Percentiles rank a stretch among this genome's conserved stretches.
Conservation (phyloP, 2,329 filamentous ascomycete species). For the Fonsecaea monophora region DNA sequence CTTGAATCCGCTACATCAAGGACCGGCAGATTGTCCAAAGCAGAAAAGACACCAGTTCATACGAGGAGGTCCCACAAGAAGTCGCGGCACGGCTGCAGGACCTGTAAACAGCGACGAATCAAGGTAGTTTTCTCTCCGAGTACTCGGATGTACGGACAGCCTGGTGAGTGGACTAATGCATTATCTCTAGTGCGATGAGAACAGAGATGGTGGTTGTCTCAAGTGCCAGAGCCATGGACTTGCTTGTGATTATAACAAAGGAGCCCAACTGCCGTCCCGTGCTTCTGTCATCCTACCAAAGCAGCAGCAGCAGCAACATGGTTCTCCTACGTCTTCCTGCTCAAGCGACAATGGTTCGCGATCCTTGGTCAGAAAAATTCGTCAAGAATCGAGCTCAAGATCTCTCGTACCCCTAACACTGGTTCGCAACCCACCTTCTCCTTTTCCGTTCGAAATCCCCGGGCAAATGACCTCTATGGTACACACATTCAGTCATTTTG, state of each 20-base stretch:
- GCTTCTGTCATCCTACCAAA: slow-evolving; percentile 10
- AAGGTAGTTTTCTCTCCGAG: slow-evolving; percentile 15
- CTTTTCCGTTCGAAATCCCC: slow-evolving; percentile 10
- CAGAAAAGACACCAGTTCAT: slow-evolving; percentile 13
- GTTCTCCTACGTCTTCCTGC: not conserved
- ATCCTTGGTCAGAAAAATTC: not conserved
- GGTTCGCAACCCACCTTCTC: not conserved
- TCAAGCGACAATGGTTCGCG: not conserved
- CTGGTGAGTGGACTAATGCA: not conserved
- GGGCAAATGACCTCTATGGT: slow-evolving; percentile 25
- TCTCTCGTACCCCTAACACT: slow-evolving; percentile 8
- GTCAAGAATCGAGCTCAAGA: not conserved
- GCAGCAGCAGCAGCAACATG: no score
- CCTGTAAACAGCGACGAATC: slow-evolving; percentile 31
- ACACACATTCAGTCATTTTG: slow-evolving; percentile 30
- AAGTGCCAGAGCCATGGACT: slow-evolving; percentile 28
- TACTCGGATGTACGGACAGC: not conserved
- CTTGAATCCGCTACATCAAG: not conserved
- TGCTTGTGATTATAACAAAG: slow-evolving; percentile 28
- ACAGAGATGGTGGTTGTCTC: slow-evolving; percentile 27
- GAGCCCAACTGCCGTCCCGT: not conserved
- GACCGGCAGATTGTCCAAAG: not conserved
- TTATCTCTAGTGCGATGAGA: slow-evolving; percentile 27
- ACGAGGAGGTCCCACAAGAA: slow-evolving; percentile 31
- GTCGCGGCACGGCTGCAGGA: slow-evolving; percentile 26